phyloP scores from a whole-genome alignment of 768 basidiomycete genomes.

The Calocera viscosa region DNA sequence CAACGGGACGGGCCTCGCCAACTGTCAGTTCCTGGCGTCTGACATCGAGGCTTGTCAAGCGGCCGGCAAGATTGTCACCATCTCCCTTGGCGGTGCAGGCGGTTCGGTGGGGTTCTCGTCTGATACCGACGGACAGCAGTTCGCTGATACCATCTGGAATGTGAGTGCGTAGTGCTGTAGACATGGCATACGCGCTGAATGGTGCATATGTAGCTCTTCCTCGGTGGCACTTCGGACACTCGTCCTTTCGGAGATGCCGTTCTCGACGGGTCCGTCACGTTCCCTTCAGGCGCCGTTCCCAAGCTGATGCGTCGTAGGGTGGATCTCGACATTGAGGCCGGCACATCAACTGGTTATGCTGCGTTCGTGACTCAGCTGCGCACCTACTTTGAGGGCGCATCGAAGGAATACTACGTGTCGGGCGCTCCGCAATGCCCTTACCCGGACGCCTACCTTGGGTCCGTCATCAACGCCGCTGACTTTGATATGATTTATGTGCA shows the following conservation, averaged over 20 bases:
- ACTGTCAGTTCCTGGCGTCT: conserved; percentile 47
- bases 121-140: conserved; percentile 14
- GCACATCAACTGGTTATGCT: conserved; percentile 37
- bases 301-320: conserved; percentile 5
- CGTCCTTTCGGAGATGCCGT: conserved; percentile 62
- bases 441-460: conserved; percentile 50
- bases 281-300: background rate
- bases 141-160: conserved; percentile 42
- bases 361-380: conserved; percentile 47
- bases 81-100: conserved; percentile 44
- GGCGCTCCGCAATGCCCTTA: conserved; percentile 47
- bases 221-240: conserved; percentile 48
- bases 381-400: conserved; percentile 37
- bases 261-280: conserved; percentile 48
- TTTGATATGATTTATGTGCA: conserved; percentile 68
- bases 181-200: background rate
- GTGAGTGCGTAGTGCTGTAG: background rate
- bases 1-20: conserved; percentile 23
- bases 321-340: conserved; percentile 69
- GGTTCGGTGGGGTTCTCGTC: conserved; percentile 20
- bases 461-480: conserved; percentile 44
- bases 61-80: conserved; percentile 44
- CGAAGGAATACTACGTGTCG: conserved; percentile 57
- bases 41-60: conserved; percentile 55
- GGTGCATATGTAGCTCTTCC: conserved; percentile 32